phyloP scores from a whole-genome alignment of 768 basidiomycete genomes.

The Nidularia pulvinata region DNA sequence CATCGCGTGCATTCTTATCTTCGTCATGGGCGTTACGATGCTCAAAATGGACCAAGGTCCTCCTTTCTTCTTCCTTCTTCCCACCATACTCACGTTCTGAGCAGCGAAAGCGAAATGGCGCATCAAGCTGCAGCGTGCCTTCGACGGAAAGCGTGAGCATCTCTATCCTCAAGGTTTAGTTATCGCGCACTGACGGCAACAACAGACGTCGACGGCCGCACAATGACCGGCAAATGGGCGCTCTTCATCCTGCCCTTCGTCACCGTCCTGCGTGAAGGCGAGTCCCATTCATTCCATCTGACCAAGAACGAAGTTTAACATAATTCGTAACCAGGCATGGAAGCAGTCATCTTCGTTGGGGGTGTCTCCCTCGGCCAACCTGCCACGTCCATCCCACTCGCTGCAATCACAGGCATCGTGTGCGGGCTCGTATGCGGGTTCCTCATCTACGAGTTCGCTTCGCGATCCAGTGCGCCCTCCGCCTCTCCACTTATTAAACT shows the following conservation, averaged over 20 bases:
- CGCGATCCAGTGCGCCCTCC: conserved; percentile 55
- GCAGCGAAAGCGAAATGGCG: conserved; percentile 92
- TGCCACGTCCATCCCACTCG: conserved; percentile 87
- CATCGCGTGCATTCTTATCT: conserved; percentile 80
- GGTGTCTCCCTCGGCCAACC: conserved; percentile 87
- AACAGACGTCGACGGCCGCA: conserved; percentile 43
- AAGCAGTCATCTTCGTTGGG: conserved; percentile 93
- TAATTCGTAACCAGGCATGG: conserved; percentile 50
- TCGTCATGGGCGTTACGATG: conserved; percentile 93
- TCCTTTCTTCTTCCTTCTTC: neutral
- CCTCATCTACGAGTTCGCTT: conserved; percentile 80
- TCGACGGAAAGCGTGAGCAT: conserved; percentile 52
- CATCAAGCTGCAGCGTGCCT: conserved; percentile 81
- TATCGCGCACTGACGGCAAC: neutral
- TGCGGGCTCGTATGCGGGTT: conserved; percentile 75
- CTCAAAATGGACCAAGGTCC: conserved; percentile 85
- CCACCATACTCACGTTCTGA: neutral
- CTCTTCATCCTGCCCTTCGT: conserved; percentile 90
- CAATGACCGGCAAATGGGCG: conserved; percentile 75
- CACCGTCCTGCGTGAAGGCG: conserved; percentile 92
- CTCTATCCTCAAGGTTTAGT: neutral
- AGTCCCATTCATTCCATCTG: neutral
- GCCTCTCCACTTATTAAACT: neutral
- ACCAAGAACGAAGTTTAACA: too few species aligned
- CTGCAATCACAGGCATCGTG: conserved; percentile 83